Conservation (phyloP, 1,139 yeast genomes). For the Maudiozyma humilis region DNA sequence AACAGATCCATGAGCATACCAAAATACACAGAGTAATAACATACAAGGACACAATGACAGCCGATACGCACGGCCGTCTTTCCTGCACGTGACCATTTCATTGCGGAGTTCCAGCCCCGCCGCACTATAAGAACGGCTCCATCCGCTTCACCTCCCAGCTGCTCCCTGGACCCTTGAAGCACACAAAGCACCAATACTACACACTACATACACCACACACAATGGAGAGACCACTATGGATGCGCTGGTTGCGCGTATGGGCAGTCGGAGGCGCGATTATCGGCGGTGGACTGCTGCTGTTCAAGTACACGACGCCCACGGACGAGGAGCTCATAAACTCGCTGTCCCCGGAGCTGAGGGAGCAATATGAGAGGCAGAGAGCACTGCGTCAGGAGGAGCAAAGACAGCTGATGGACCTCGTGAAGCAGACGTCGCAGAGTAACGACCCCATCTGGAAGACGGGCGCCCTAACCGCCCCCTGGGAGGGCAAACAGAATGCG, state of each 20-base stretch:
- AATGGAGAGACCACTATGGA: slow-evolving; percentile 42
- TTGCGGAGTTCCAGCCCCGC: too few relatives aligned
- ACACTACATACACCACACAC: not conserved
- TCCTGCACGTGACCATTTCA: too few relatives aligned
- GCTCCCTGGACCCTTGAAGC: too few relatives aligned
- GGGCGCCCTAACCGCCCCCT: slow-evolving; percentile 60
- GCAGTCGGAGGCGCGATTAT: slow-evolving; percentile 54
- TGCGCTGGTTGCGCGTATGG: slow-evolving; percentile 55
- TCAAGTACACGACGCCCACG: slow-evolving; percentile 68
- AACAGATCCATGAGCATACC: too few relatives aligned
- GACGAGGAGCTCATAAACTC: slow-evolving; percentile 68
- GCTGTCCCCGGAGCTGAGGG: slow-evolving; percentile 76
- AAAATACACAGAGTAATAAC: too few relatives aligned
- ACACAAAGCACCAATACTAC: too few relatives aligned
- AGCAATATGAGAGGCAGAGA: slow-evolving; percentile 62
- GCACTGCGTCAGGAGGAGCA: slow-evolving; percentile 59
- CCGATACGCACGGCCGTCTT: too few relatives aligned
- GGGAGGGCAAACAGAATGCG: slow-evolving; percentile 37
- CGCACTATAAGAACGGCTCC: too few relatives aligned
- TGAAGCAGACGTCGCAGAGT: slow-evolving; percentile 50
- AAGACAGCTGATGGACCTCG: slow-evolving; percentile 57
- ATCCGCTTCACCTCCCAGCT: too few relatives aligned
- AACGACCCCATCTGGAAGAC: slow-evolving; percentile 77
- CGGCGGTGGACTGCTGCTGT: slow-evolving; percentile 58
- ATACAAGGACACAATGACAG: too few relatives aligned